Conservation (phyloP, 805 yeast genomes). For the Sugiyamaella smithiae region DNA sequence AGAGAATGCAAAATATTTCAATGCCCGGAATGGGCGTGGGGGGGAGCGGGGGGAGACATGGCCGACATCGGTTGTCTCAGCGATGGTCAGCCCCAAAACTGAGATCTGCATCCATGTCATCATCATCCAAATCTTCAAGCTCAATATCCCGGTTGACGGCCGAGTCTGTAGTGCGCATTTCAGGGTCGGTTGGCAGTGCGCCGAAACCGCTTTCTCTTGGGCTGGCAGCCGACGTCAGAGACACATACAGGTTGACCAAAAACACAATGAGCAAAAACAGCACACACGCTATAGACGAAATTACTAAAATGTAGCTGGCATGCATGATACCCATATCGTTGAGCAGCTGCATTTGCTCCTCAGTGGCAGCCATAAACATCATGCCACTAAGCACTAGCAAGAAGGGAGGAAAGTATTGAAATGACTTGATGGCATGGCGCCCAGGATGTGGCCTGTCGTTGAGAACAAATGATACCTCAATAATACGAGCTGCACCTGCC, state of each 20-base stretch:
- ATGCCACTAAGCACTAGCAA: slow-evolving; percentile 75
- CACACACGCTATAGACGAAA: slow-evolving; percentile 70
- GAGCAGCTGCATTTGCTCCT: slow-evolving; percentile 76
- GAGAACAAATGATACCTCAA: slow-evolving; percentile 77
- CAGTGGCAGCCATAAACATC: slow-evolving; percentile 88
- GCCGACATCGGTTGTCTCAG: background rate
- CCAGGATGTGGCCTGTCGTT: slow-evolving; percentile 44
- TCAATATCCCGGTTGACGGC: slow-evolving; percentile 22
- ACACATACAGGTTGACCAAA: slow-evolving; percentile 57
- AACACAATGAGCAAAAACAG: slow-evolving; percentile 63
- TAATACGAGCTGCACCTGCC: slow-evolving; percentile 72
- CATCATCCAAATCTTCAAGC: slow-evolving; percentile 24
- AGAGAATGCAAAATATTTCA: too few relatives aligned
- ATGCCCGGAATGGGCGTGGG: too few relatives aligned
- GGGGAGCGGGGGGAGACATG: background rate
- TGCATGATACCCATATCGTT: slow-evolving; percentile 77
- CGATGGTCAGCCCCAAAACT: too few relatives aligned
- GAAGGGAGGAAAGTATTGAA: slow-evolving; percentile 86
- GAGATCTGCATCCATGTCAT: slow-evolving; percentile 26
- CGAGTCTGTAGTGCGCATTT: background rate
- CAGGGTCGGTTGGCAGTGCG: slow-evolving; percentile 9
- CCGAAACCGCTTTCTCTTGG: background rate
- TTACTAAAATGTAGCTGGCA: slow-evolving; percentile 72
- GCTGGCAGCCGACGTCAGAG: slow-evolving; percentile 27
- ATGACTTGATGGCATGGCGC: slow-evolving; percentile 47